Conservation (phyloP, 2,329 filamentous ascomycete genomes). For the Penicillium sp. region DNA sequence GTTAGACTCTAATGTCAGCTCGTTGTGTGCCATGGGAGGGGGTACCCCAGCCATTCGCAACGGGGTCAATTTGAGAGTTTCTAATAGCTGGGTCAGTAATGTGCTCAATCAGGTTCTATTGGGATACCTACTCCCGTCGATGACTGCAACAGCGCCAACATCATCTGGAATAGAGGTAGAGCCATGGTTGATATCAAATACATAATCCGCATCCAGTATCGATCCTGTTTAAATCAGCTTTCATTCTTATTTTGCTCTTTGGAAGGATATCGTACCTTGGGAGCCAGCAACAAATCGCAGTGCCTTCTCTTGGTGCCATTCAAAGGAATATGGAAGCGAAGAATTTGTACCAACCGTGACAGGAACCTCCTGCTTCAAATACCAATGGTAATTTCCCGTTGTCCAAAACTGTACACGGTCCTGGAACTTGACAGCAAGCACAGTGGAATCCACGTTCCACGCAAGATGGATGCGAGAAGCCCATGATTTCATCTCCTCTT, state of each 20-base stretch:
- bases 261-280: constrained; percentile 38
- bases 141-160: constrained; percentile 73
- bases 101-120: background rate
- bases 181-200: constrained; percentile 66
- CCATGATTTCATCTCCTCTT: constrained; percentile 56
- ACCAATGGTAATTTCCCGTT: constrained; percentile 97
- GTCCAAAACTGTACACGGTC: constrained; percentile 90
- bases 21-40: constrained; percentile 85
- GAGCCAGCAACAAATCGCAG: constrained; percentile 63
- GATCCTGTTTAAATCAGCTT: constrained; percentile 32
- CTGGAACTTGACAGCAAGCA: constrained; percentile 74
- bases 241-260: background rate
- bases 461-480: constrained; percentile 63
- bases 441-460: constrained; percentile 92
- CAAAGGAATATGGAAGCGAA: constrained; percentile 31
- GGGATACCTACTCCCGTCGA: constrained; percentile 66
- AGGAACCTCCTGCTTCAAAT: constrained; percentile 84
- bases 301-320: constrained; percentile 85
- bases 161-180: constrained; percentile 70
- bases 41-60: constrained; percentile 81
- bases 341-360: constrained; percentile 33
- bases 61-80: constrained; percentile 75
- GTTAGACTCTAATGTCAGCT: constrained; percentile 62
- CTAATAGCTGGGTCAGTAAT: constrained; percentile 35
- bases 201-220: constrained; percentile 64